Conservation (phyloP, 129 eudicot genomes). For the Helianthus tuberosus region DNA sequence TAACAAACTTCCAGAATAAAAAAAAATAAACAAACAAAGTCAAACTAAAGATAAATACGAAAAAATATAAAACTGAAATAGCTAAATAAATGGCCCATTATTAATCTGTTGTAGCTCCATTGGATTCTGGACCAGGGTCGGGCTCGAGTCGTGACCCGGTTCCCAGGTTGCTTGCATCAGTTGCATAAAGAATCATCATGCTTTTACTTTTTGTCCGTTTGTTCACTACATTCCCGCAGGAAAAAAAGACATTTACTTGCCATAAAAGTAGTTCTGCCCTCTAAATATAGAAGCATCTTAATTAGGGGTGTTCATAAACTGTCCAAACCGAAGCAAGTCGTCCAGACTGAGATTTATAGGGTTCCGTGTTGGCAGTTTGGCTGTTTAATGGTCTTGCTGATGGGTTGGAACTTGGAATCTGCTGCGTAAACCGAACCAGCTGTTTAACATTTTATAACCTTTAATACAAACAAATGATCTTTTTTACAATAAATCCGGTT, state of each 20-base stretch:
- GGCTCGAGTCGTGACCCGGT: too few relatives aligned
- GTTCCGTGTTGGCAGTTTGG: not conserved
- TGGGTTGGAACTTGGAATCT: not conserved
- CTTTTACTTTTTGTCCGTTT: not conserved
- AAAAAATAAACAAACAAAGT: too few relatives aligned
- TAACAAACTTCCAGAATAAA: too few relatives aligned
- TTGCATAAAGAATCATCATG: not conserved
- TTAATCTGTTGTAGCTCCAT: too few relatives aligned
- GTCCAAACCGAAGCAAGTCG: not conserved
- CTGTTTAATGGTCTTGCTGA: not conserved
- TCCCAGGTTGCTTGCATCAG: too few relatives aligned
- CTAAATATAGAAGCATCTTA: not conserved
- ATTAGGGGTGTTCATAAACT: not conserved
- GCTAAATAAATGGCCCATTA: too few relatives aligned
- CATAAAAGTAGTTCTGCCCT: not conserved
- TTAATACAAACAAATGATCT: not conserved
- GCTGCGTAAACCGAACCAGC: not conserved
- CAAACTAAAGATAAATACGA: too few relatives aligned
- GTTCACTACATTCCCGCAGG: not conserved
- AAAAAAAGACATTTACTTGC: slow-evolving; percentile 2
- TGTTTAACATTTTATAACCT: not conserved
- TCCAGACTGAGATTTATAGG: not conserved
- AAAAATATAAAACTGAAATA: too few relatives aligned
- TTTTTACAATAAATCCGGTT: not conserved
- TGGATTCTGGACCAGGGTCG: too few relatives aligned